These are phyloP conservation scores for Acrocalymma vagum DNA, from an alignment of 2,329 filamentous ascomycete species.

Conservation along the genomic window DNA sequence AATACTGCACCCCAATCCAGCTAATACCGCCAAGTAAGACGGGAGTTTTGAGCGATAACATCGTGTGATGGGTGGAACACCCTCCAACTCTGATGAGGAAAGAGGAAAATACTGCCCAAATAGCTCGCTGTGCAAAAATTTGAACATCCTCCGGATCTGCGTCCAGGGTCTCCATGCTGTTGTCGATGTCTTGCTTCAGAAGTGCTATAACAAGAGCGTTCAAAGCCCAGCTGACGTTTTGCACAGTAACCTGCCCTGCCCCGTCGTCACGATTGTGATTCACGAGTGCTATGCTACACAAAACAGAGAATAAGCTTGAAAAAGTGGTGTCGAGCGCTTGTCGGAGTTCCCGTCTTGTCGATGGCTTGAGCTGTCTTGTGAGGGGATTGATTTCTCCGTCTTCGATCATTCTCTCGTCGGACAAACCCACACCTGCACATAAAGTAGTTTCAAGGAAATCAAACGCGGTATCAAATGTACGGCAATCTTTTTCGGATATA, in stretches of 20 bases:
- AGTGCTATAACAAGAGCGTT: constrained; percentile 34
- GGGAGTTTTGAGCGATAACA: constrained; percentile 15
- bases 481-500: constrained; percentile 37
- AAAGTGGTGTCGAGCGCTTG: constrained; percentile 45
- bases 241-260: constrained; percentile 18
- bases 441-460: constrained; percentile 41
- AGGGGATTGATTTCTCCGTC: constrained; percentile 24
- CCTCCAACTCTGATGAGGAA: constrained; percentile 33
- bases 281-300: constrained; percentile 42
- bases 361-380: constrained; percentile 30
- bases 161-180: constrained; percentile 31
- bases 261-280: constrained; percentile 27
- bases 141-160: constrained; percentile 33
- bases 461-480: constrained; percentile 32
- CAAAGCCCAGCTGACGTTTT: constrained; percentile 30
- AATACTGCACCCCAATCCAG: constrained; percentile 33
- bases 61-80: constrained; percentile 2
- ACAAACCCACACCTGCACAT: constrained; percentile 36
- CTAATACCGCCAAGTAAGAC: constrained; percentile 23
- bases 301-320: constrained; percentile 43
- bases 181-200: constrained; percentile 28
- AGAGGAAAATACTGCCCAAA: constrained; percentile 34
- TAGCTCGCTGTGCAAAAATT: constrained; percentile 38
- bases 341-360: constrained; percentile 35
- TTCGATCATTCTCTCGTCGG: constrained; percentile 31